These are phyloP conservation scores for Globisporangium spinosum DNA, from an alignment of 352 stramenopile species.

Conservation along the genomic window DNA sequence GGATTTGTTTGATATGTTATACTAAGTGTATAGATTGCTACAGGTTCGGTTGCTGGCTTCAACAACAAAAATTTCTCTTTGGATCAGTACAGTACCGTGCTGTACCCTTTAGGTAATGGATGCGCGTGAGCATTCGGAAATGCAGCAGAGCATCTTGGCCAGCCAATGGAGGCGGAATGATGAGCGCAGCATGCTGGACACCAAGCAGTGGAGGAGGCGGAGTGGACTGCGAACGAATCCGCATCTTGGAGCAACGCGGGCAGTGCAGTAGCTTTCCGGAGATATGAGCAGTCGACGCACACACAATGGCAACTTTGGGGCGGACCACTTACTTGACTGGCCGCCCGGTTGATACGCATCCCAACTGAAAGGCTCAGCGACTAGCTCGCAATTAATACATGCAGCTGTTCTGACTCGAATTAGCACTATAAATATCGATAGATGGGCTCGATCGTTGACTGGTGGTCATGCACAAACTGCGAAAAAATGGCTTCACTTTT, in stretches of 20 bases:
- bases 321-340: neutral
- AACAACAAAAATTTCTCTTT: neutral
- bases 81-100: constrained; percentile 11
- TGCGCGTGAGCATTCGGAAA: neutral
- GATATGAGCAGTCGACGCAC: neutral
- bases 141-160: neutral
- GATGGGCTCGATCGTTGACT: neutral
- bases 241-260: too few species aligned
- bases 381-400: neutral
- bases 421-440: neutral
- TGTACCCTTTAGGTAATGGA: constrained; percentile 2
- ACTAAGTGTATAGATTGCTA: neutral
- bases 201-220: neutral
- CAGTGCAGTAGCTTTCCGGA: neutral
- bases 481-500: neutral
- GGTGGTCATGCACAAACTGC: neutral
- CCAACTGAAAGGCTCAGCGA: too few species aligned
- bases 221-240: neutral
- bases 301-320: neutral
- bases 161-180: neutral
- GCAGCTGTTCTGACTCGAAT: neutral
- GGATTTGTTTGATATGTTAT: neutral
- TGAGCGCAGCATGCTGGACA: neutral
- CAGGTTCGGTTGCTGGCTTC: neutral
- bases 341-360: neutral